phyloP scores from a whole-genome alignment of 371 early-diverging fungal species.

The Apophysomyces variabilis region DNA sequence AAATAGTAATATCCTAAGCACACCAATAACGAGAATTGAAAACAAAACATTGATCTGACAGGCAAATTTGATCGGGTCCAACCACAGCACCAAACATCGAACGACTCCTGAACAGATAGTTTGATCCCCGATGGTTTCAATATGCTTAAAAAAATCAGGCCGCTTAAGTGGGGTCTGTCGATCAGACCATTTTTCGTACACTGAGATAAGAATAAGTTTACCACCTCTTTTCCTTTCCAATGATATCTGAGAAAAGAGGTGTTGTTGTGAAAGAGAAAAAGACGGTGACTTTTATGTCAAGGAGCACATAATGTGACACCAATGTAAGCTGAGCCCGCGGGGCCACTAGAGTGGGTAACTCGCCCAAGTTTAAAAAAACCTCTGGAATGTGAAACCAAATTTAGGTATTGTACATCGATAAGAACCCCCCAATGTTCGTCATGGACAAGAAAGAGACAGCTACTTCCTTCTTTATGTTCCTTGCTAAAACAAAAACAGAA shows the following conservation, averaged over 20 bases:
- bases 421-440: neutral
- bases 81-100: conserved; percentile 6
- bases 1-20: neutral
- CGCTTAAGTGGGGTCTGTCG: neutral
- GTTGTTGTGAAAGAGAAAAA: neutral
- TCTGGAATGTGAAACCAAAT: conserved; percentile 4
- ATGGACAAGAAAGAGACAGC: neutral
- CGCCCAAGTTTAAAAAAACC: conserved; percentile 1
- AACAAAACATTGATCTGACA: conserved; percentile 7
- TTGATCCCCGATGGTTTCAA: conserved; percentile 5
- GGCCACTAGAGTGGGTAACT: conserved; percentile 7
- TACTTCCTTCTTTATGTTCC: neutral
- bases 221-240: neutral
- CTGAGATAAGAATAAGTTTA: conserved; percentile 4
- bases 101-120: conserved; percentile 1
- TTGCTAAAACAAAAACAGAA: neutral
- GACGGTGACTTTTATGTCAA: neutral
- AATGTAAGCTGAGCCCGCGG: conserved; percentile 10
- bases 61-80: conserved; percentile 39
- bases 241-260: neutral
- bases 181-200: neutral
- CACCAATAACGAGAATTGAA: neutral
- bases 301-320: conserved; percentile 10
- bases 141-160: neutral
- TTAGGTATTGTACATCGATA: conserved; percentile 2